Evolutionary conservation across 495 filamentous ascomycete species (phyloP), one percentile per base, ranked within the genome.

Genomic region (Hypomontagnella submonticulosa): DNA sequence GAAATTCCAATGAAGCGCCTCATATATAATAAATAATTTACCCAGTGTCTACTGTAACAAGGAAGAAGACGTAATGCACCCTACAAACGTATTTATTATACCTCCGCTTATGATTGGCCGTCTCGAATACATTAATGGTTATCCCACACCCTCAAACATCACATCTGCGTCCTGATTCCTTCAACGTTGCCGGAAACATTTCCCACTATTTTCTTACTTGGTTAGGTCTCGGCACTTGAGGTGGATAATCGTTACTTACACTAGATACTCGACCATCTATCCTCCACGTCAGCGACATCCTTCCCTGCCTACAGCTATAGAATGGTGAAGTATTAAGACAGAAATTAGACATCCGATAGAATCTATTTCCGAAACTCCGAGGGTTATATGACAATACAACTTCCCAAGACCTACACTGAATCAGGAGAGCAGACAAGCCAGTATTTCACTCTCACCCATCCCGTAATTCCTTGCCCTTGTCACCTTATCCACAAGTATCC

Each of bases 281-380:
- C 8, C 41, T 32, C 23, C 51, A 63, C 59, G 59, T 49, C 59
- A 56, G 33, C 43, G 33, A 2, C 33, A 30, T 32, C 1, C 13
- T 36, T n/a, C 13, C 32, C 2, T 50, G 41, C 59, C 42, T 41
- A 15, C 23, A 19, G 7, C 15, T 13, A 33, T 19, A 57, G 10
- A 41, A 50, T 5, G 57, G 12, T 23, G 34, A 32, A 59, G 11
- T 32, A 53, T 36, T 65, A 61, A 52, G 32, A 20, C 44, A 57
- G 11, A 47, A 42, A 40, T 57, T 48, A 52, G 8, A 57, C 57
- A 50, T 34, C 3, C 41, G 53, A 38, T 49, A 15, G 48, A 33
- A n/a, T 41, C 37, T 62, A 67, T 5, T 44, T 52, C 53, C 58
- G 64, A 58, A 57, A 19, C 43, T 57, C 64, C 64, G 64, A 67